A percentile compares a stretch with the other conserved stretches of the same genome.
These are phyloP conservation scores for Bothriochloa decipiens DNA, from an alignment of 176 grass and related monocot species.

Conservation along the genomic window DNA sequence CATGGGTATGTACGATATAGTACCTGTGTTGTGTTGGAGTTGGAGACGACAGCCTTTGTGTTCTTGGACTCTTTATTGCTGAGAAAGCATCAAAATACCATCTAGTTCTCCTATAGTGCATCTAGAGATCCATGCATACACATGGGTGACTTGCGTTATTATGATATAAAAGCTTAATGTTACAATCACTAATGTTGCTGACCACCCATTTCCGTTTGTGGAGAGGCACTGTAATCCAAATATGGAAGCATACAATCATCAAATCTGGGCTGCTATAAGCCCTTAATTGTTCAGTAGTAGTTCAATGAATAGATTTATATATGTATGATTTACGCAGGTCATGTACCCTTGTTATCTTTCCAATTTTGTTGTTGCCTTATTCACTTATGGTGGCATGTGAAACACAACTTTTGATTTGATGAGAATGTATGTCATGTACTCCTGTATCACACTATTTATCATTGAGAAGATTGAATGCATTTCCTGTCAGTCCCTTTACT, in stretches of 20 bases:
- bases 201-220: background rate
- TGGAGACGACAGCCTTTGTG: background rate
- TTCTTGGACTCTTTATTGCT: background rate
- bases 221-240: background rate
- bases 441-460: background rate
- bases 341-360: background rate
- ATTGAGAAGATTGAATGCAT: background rate
- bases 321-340: background rate
- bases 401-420: constrained; percentile 2
- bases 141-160: background rate
- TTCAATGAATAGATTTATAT: background rate
- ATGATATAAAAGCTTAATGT: background rate
- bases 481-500: constrained; percentile 6
- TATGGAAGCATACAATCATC: background rate
- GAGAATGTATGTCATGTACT: background rate
- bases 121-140: background rate
- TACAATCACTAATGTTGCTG: background rate
- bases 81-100: background rate
- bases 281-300: background rate
- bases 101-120: background rate
- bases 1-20: background rate
- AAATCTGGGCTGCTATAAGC: background rate
- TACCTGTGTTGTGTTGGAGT: background rate
- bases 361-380: background rate
- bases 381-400: background rate